Percentiles rank a stretch among this genome's conserved stretches.
These are phyloP conservation scores for Mucor plumbeus DNA, from an alignment of 371 early-diverging fungal genomes.

Conservation along the genomic window DNA sequence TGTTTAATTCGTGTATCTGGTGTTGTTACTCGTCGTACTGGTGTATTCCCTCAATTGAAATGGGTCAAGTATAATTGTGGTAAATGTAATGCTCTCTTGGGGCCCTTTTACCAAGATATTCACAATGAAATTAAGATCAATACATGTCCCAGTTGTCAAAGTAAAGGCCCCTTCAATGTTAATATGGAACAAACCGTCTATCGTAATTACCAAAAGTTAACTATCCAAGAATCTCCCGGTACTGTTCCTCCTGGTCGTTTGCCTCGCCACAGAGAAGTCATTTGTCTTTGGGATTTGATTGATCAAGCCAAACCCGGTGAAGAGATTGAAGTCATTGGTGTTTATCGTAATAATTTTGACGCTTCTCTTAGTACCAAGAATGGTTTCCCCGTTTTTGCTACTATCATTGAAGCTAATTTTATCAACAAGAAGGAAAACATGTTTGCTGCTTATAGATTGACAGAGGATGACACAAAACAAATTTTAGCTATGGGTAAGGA, in stretches of 20 bases:
- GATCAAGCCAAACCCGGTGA: conserved; percentile 99
- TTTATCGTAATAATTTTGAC: conserved; percentile 97
- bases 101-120: conserved; percentile 96
- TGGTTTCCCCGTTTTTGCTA: conserved; percentile 98
- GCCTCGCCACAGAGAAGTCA: conserved; percentile 96
- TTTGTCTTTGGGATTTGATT: conserved; percentile 97
- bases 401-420: conserved; percentile 96
- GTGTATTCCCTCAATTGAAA: conserved; percentile 97
- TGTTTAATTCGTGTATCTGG: conserved; percentile 94
- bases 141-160: conserved; percentile 94
- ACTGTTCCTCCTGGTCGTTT: conserved; percentile 97
- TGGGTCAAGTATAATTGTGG: conserved; percentile 97
- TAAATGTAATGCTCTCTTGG: conserved; percentile 94
- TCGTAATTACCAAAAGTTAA: conserved; percentile 98
- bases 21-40: conserved; percentile 95
- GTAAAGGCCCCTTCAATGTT: conserved; percentile 91
- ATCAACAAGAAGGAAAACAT: conserved; percentile 89
- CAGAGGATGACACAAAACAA: conserved; percentile 91
- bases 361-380: conserved; percentile 89
- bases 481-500: conserved; percentile 85
- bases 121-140: conserved; percentile 85
- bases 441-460: conserved; percentile 84
- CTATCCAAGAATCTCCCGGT: conserved; percentile 98
- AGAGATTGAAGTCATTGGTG: conserved; percentile 97
- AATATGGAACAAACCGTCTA: conserved; percentile 96